These are phyloP conservation scores for Sporothrix phasma DNA, from an alignment of 2,329 filamentous ascomycete species.

Conservation along the genomic window DNA sequence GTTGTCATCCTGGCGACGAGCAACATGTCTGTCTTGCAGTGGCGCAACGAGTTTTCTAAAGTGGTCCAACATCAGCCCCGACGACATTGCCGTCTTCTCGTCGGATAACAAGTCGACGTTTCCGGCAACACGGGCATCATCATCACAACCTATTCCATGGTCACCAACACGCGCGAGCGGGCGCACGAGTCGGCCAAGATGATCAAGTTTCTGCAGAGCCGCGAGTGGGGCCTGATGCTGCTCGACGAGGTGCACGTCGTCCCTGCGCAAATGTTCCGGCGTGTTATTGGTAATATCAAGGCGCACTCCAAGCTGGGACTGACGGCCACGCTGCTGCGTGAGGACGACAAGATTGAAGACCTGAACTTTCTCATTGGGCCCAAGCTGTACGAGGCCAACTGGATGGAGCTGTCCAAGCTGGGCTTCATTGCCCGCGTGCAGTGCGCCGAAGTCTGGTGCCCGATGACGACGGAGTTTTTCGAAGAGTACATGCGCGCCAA, in stretches of 20 bases:
- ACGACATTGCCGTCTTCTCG: constrained; percentile 90
- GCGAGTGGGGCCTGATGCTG: constrained; percentile 96
- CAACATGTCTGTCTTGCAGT: constrained; percentile 96
- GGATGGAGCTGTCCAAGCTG: constrained; percentile 96
- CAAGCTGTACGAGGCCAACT: constrained; percentile 96
- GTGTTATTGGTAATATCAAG: constrained; percentile 86
- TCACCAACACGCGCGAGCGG: constrained; percentile 78
- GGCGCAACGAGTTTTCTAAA: constrained; percentile 94
- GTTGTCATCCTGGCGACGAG: constrained; percentile 92
- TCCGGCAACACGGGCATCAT: constrained; percentile 88
- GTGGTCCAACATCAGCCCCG: constrained; percentile 90
- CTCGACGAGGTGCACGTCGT: constrained; percentile 97
- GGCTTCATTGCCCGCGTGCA: constrained; percentile 96
- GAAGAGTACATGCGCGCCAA: constrained; percentile 62
- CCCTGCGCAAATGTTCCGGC: constrained; percentile 90
- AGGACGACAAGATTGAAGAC: constrained; percentile 97
- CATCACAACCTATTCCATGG: constrained; percentile 97
- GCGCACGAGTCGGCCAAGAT: constrained; percentile 93
- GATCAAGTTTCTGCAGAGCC: constrained; percentile 82
- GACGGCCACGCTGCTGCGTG: constrained; percentile 85
- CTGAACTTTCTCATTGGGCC: constrained; percentile 95
- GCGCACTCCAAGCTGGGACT: constrained; percentile 91
- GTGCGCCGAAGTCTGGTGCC: constrained; percentile 97
- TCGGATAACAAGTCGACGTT: constrained; percentile 82
- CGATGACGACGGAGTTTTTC: constrained; percentile 98